Evolutionary conservation across 2,329 filamentous ascomycete species (phyloP).

Genomic region (Scedosporium aurantiacum): DNA sequence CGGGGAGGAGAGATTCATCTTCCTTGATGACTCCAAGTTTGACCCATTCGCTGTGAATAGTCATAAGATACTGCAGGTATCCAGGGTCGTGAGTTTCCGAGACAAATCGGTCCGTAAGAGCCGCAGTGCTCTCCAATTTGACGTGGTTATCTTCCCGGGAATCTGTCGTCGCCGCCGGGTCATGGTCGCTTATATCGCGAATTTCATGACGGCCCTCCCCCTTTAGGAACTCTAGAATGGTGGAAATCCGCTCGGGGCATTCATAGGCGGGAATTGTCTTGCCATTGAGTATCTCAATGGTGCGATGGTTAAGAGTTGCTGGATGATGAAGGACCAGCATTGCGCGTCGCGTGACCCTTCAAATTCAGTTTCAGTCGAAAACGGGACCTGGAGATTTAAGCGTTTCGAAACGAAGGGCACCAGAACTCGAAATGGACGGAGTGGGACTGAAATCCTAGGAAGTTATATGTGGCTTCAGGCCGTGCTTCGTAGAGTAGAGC

Average conservation of each 20-base stretch:
- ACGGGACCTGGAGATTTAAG: not conserved
- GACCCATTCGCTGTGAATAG: constrained; percentile 10
- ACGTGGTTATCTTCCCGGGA: not conserved
- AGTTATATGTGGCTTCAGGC: no score
- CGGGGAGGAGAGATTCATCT: constrained; percentile 13
- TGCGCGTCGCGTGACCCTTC: not conserved
- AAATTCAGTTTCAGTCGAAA: not conserved
- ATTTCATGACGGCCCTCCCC: not conserved
- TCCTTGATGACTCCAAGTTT: constrained; percentile 9
- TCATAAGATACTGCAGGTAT: constrained; percentile 12
- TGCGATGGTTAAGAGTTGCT: not conserved
- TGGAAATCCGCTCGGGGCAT: constrained; percentile 46
- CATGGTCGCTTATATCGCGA: not conserved
- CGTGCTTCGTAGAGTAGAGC: no score
- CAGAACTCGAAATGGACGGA: no score
- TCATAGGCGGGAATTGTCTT: constrained; percentile 23
- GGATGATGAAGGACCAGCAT: constrained; percentile 5
- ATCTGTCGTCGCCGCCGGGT: not conserved
- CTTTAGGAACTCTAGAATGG: constrained; percentile 31
- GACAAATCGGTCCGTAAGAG: not conserved
- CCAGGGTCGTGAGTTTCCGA: constrained; percentile 10
- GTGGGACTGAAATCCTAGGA: no score
- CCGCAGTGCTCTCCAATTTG: not conserved
- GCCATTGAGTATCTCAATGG: constrained; percentile 4
- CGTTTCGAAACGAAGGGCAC: no score